Conservation (phyloP, 2,329 filamentous ascomycete genomes). For the Hymenotorrendiella dingleyae region DNA sequence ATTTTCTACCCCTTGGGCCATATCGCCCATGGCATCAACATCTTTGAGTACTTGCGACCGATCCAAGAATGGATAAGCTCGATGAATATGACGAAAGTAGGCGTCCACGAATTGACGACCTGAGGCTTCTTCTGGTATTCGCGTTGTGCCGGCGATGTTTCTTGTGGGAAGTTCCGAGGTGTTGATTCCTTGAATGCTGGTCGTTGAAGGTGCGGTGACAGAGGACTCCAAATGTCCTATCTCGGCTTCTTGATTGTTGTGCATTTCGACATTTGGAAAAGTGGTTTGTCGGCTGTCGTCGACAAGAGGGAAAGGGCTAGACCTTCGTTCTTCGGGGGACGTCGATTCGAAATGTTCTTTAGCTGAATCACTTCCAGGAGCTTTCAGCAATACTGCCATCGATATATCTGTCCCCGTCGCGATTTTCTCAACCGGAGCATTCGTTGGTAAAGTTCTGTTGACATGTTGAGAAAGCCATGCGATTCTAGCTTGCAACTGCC, state of each 20-base stretch:
- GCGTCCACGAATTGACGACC: conserved; percentile 1
- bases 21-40: neutral
- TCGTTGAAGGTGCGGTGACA: too few relatives aligned
- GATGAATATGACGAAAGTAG: conserved; percentile 1
- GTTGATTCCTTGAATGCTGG: too few relatives aligned
- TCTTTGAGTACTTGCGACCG: neutral
- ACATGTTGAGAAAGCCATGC: neutral
- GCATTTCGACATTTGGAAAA: too few relatives aligned
- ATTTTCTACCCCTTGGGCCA: neutral
- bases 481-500: neutral
- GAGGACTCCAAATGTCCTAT: too few relatives aligned
- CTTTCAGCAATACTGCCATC: neutral
- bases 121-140: neutral
- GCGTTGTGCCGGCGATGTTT: neutral
- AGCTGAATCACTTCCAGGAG: too few relatives aligned
- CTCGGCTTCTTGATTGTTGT: too few relatives aligned
- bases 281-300: too few relatives aligned
- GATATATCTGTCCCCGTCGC: neutral
- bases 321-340: too few relatives aligned
- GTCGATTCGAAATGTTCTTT: too few relatives aligned
- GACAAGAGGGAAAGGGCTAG: too few relatives aligned
- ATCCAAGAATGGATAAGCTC: neutral
- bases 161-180: too few relatives aligned
- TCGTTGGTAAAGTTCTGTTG: neutral
- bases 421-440: neutral